These are phyloP conservation scores for Echinochloa phyllopogon DNA, from an alignment of 176 grass and related monocot genomes.

Conservation along the genomic window DNA sequence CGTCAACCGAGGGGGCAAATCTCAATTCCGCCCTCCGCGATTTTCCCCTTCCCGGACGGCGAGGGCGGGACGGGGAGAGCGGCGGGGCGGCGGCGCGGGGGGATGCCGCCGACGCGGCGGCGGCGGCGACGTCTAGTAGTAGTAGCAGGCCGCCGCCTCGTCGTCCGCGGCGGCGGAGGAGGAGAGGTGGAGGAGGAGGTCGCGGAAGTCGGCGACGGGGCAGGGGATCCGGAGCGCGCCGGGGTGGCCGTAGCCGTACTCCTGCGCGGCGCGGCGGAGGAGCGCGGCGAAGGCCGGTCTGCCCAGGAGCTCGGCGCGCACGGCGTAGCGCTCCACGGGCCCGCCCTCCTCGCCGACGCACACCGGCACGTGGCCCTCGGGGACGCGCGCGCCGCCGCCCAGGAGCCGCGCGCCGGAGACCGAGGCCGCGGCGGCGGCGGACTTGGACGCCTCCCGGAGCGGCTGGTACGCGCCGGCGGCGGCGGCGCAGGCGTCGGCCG, in stretches of 20 bases:
- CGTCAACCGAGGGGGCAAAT: slow-evolving; percentile 29
- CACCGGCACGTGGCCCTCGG: slow-evolving; percentile 78
- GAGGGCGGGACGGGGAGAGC: neutral
- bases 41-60: neutral
- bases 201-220: slow-evolving; percentile 67
- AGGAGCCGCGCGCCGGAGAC: slow-evolving; percentile 31
- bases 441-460: slow-evolving; percentile 22
- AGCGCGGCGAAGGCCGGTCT: slow-evolving; percentile 75
- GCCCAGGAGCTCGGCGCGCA: slow-evolving; percentile 67
- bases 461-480: slow-evolving; percentile 52
- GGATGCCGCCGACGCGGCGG: neutral
- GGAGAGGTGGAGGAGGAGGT: slow-evolving; percentile 53
- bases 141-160: neutral
- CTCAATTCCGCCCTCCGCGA: slow-evolving; percentile 25
- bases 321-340: slow-evolving; percentile 75
- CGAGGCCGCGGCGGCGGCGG: neutral
- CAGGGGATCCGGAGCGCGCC: slow-evolving; percentile 95
- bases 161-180: neutral
- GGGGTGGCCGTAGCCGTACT: slow-evolving; percentile 87
- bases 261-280: slow-evolving; percentile 78
- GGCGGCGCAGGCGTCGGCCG: slow-evolving; percentile 47
- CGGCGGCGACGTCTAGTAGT: neutral
- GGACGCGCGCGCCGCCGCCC: slow-evolving; percentile 20
- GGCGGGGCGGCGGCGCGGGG: neutral
- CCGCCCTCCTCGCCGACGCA: slow-evolving; percentile 82